Base-by-base conservation (phyloP, 2,329 filamentous ascomycete genomes). In the Xylaria multiplex region DNA sequence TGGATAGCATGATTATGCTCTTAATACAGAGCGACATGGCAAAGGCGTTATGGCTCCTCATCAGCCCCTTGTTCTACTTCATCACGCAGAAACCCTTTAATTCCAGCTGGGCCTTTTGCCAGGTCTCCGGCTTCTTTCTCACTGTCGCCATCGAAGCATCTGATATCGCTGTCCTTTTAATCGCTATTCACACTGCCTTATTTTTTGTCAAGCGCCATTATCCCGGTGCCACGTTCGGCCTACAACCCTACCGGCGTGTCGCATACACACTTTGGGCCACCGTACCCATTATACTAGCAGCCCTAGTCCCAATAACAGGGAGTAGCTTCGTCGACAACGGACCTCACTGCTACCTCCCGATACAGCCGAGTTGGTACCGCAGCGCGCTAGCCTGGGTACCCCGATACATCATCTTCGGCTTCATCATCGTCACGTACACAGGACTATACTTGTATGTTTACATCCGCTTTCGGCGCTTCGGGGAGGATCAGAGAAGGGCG, bases 21-120 rank as follows among this genome's bases (percentile, higher is more conserved):
- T 81, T 94, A 14, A 88, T 95, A 53, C 84, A 88, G 67, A 90
- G 90, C 71, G 91, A 93, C 77, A 85, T 91, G 74, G 86, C 90
- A 77, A 91, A 92, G 76, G 86, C 88, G 2, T 74, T 88, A 2
- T 92, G 88, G 86, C 88, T 90, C 67, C 83, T 93, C 67, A 77
- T 91, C 48, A 90, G 89, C 70, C 85, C 90, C 0, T 79, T 87
- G 2, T 84, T 88, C 22, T 85, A 85, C 22, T 83, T 93, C 40
- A 75, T 87, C 2, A 81, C 78, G 0, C 79, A 91, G 22, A 63
- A 66, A 45, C 57, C 65, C 14, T 62, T 60, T 62, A 71, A 9
- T 86, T 64, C 84, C 30, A 70, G 77, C 0, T 86, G 86, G 2
- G 75, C 77, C 0, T 89, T 91, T 69, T 93, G 91, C 74, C 89